Base-by-base conservation (phyloP, 1,139 yeast species). In the Blastobotrys raffinosifermentans region DNA sequence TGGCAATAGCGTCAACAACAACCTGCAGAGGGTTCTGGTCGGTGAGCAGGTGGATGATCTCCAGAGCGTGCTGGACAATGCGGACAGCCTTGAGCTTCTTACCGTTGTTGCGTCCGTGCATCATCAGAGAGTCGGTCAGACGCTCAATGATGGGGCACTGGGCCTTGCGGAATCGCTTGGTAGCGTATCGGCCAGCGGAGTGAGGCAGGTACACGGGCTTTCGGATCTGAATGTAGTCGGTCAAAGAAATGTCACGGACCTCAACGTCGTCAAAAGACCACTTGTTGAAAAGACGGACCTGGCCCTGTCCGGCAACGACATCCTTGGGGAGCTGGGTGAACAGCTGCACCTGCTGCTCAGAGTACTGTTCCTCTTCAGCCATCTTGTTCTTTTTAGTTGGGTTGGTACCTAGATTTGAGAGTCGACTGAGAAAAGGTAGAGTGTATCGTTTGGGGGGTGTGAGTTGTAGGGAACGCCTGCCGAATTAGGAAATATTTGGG, bases 51-150 rank as follows among this genome's bases (percentile, higher is more conserved):
- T 83, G 72, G 72, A 93, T 80, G 78, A 93, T 93, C 73, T 91
- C 98, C 69, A 91, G 77, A 63, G 98, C 91, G 80, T 91, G 98
- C 81, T 91, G 85, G 71, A 93, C 87, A 70, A 93, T 93, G 82
- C 97, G 89, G 62, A 91, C 97, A 64, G 99, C 98, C 85, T 91
- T 89, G 73, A 93, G 85, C 79, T 93, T 93, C 82, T 93, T 93
- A 82, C 99, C 99, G 82, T 93, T 93, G 93, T 93, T 93, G 80
- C 98, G 91, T 78, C 99, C 99, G 82, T 93, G 87, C 98, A 93
- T 93, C 98, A 93, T 93, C 69, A 93, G 79, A 54, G 98, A 84
- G 91, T 91, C 91, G 75, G 98, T 89, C 70, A 93, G 80, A 81
- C 99, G 91, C 81, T 93, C 99, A 61, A 93, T 72, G 69, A 93